These are phyloP conservation scores for Chalara sp. DNA, from an alignment of 2,329 filamentous ascomycete species.

Conservation along the genomic window DNA sequence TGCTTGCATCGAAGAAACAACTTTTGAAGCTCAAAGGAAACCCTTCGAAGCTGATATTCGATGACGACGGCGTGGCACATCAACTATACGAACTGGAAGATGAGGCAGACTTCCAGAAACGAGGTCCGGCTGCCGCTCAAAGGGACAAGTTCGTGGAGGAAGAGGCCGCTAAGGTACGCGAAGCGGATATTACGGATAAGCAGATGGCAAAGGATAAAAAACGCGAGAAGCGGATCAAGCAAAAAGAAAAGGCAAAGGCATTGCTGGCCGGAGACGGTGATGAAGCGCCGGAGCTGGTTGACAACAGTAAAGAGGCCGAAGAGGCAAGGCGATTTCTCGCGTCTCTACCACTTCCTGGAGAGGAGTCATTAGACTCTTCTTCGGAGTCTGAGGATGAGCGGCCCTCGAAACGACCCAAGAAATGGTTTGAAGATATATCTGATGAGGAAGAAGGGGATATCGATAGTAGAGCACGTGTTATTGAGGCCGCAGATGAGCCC, in stretches of 20 bases:
- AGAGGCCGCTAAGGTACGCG: conserved; percentile 64
- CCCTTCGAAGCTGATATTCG: conserved; percentile 80
- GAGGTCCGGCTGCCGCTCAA: conserved; percentile 71
- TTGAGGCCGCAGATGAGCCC: conserved; percentile 60
- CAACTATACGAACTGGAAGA: conserved; percentile 82
- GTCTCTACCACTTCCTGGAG: conserved; percentile 45
- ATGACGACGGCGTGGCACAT: conserved; percentile 83
- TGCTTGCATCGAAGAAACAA: conserved; percentile 93
- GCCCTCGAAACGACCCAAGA: conserved; percentile 61
- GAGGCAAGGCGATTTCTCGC: conserved; percentile 52
- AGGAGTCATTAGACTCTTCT: conserved; percentile 39
- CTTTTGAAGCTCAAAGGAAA: conserved; percentile 84
- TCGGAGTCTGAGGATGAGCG: conserved; percentile 43
- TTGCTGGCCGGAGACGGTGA: conserved; percentile 35
- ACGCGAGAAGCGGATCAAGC: conserved; percentile 67
- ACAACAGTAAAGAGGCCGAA: conserved; percentile 38
- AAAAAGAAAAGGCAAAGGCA: conserved; percentile 58
- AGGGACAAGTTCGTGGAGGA: conserved; percentile 69
- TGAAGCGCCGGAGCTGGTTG: conserved; percentile 21
- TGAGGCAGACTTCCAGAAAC: conserved; percentile 70
- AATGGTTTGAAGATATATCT: conserved; percentile 69
- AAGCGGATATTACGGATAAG: conserved; percentile 80
- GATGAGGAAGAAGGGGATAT: conserved; percentile 35
- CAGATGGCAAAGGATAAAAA: conserved; percentile 70
- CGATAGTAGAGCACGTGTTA: conserved; percentile 43